Conservation (phyloP, 257 asterid species). For the Handroanthus guayacan region DNA sequence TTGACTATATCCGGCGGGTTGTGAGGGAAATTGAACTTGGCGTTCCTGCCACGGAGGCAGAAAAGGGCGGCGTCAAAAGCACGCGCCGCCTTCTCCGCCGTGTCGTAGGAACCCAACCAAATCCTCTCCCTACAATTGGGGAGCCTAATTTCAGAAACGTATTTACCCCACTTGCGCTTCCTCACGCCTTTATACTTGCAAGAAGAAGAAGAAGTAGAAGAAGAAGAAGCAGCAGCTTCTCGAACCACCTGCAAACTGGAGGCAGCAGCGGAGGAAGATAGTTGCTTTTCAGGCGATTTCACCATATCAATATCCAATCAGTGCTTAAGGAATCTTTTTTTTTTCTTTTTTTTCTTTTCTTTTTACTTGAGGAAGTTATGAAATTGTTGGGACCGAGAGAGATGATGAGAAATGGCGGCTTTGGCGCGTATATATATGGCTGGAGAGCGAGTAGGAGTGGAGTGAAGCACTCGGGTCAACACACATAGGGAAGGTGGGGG, state of each 20-base stretch:
- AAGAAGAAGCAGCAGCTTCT: slow-evolving; percentile 19
- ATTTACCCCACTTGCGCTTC: slow-evolving; percentile 82
- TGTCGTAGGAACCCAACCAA: slow-evolving; percentile 78
- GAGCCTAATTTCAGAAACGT: slow-evolving; percentile 69
- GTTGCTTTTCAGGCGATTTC: slow-evolving; percentile 41
- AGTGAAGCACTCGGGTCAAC: slow-evolving; percentile 44
- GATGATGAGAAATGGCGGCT: slow-evolving; percentile 60
- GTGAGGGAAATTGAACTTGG: slow-evolving; percentile 72
- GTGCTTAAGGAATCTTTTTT: no score
- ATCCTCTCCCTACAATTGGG: slow-evolving; percentile 79
- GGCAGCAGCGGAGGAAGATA: neutral
- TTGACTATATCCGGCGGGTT: slow-evolving; percentile 49
- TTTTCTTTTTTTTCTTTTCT: no score
- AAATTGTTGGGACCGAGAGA: no score
- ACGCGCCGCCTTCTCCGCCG: slow-evolving; percentile 77
- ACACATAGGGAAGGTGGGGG: neutral
- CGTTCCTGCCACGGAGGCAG: slow-evolving; percentile 72
- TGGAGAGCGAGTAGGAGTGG: slow-evolving; percentile 24
- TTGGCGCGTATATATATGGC: slow-evolving; percentile 40
- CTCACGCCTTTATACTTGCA: slow-evolving; percentile 69
- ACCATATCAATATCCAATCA: slow-evolving; percentile 47
- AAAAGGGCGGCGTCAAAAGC: slow-evolving; percentile 76
- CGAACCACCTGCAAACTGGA: neutral
- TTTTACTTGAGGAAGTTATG: no score
- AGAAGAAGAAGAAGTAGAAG: slow-evolving; percentile 37